phyloP scores from a whole-genome alignment of 2,329 filamentous ascomycete genomes.

The Aureobasidium uvarum region DNA sequence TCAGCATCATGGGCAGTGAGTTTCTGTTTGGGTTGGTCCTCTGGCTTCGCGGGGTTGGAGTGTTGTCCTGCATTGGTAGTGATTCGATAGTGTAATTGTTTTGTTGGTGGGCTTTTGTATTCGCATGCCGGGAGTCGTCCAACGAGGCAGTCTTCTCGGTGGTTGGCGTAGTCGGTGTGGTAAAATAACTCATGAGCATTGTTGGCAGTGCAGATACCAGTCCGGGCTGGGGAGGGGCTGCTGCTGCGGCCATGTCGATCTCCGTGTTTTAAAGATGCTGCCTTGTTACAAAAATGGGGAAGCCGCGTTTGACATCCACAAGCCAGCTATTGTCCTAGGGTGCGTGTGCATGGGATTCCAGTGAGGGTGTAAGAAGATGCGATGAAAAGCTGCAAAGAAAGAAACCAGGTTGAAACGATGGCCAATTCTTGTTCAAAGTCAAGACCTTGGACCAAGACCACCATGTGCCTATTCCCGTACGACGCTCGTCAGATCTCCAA shows the following conservation, averaged over 20 bases:
- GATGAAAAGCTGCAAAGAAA: constrained; percentile 2
- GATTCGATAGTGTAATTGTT: constrained; percentile 15
- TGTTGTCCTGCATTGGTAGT: constrained; percentile 8
- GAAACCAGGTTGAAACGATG: constrained; percentile 7
- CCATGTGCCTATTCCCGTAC: constrained; percentile 19
- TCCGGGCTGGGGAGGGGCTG: constrained; percentile 15
- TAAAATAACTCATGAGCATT: constrained; percentile 37
- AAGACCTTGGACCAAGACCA: constrained; percentile 5
- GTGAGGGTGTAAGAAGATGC: background rate
- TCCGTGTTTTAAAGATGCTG: background rate
- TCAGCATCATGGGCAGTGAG: constrained; percentile 35
- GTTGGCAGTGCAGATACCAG: constrained; percentile 36
- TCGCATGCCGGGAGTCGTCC: constrained; percentile 3
- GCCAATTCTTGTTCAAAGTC: constrained; percentile 18
- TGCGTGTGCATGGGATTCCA: background rate
- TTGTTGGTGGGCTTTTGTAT: background rate
- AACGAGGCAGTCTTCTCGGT: constrained; percentile 2
- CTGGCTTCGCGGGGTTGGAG: constrained; percentile 4
- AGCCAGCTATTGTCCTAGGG: background rate
- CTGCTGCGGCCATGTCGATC: constrained; percentile 10
- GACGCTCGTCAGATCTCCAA: constrained; percentile 11
- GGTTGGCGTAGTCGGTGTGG: constrained; percentile 3
- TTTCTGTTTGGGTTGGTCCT: constrained; percentile 13
- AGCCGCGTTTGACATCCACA: constrained; percentile 8
- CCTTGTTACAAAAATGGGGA: constrained; percentile 13